These are phyloP conservation scores for Triticum dicoccoides DNA, from an alignment of 176 grass and related monocot species.

Conservation along the genomic window DNA sequence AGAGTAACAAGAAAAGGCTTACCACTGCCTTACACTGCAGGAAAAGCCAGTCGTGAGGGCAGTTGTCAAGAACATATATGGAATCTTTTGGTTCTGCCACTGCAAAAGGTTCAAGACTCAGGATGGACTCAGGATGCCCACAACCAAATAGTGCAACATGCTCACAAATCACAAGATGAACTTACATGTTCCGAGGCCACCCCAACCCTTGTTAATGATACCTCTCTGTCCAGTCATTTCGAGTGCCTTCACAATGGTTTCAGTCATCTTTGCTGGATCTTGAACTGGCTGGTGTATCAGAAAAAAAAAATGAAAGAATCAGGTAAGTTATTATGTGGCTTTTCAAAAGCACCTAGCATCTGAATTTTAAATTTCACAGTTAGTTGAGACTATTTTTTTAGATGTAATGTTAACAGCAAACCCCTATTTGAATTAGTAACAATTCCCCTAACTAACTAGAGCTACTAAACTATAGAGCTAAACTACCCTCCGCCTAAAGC, in stretches of 20 bases:
- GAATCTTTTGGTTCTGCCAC: conserved; percentile 81
- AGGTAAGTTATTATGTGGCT: background rate
- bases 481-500: background rate
- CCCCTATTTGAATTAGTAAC: background rate
- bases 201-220: conserved; percentile 98
- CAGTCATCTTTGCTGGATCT: conserved; percentile 91
- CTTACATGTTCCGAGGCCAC: conserved; percentile 95
- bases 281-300: conserved; percentile 76
- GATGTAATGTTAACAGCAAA: conserved; percentile 1
- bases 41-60: conserved; percentile 97
- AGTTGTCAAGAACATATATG: conserved; percentile 87
- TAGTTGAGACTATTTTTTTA: background rate
- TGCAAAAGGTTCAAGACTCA: conserved; percentile 35
- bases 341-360: background rate
- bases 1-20: conserved; percentile 14
- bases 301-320: background rate
- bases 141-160: conserved; percentile 15
- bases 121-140: background rate
- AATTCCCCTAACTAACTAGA: background rate
- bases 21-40: conserved; percentile 96
- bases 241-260: conserved; percentile 79
- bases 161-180: conserved; percentile 11
- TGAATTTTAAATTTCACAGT: background rate
- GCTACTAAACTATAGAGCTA: background rate
- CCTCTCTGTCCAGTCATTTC: conserved; percentile 84